Conservation (phyloP, 495 filamentous ascomycete species). For the Aspergillus nidulans region DNA sequence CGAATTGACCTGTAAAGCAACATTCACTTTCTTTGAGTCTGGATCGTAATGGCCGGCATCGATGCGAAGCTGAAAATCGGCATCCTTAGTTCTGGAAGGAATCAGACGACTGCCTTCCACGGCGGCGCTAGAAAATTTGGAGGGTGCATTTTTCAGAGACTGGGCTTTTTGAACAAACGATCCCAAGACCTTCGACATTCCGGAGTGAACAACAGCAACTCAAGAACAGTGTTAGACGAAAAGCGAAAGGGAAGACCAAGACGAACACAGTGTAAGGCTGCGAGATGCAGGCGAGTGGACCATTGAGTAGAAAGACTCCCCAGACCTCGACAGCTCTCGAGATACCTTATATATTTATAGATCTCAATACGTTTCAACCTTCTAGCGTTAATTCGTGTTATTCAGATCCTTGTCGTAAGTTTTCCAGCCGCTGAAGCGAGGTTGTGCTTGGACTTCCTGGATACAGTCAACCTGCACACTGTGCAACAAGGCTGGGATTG, state of each 20-base stretch:
- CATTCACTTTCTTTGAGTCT: constrained; percentile 12
- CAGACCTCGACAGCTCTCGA: neutral
- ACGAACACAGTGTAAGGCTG: neutral
- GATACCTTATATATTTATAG: neutral
- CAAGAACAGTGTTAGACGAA: neutral
- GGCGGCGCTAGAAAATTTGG: constrained; percentile 12
- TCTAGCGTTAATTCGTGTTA: neutral
- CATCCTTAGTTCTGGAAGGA: constrained; percentile 12
- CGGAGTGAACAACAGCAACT: neutral
- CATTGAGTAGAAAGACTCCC: neutral
- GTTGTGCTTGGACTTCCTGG: neutral
- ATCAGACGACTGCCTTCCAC: constrained; percentile 11
- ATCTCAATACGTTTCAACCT: neutral
- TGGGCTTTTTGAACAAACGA: neutral
- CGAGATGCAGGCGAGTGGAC: neutral
- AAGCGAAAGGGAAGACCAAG: neutral
- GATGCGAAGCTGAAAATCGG: constrained; percentile 12
- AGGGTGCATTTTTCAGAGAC: constrained; percentile 4
- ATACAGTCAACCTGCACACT: neutral
- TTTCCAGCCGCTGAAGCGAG: neutral
- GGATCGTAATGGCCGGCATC: constrained; percentile 16
- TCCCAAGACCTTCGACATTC: neutral
- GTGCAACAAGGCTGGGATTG: neutral
- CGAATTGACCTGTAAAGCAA: constrained; percentile 19
- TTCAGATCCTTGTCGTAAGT: neutral